Base-by-base conservation (phyloP, 192 early-diverging fungal species). In the Backusella psychrophila region DNA sequence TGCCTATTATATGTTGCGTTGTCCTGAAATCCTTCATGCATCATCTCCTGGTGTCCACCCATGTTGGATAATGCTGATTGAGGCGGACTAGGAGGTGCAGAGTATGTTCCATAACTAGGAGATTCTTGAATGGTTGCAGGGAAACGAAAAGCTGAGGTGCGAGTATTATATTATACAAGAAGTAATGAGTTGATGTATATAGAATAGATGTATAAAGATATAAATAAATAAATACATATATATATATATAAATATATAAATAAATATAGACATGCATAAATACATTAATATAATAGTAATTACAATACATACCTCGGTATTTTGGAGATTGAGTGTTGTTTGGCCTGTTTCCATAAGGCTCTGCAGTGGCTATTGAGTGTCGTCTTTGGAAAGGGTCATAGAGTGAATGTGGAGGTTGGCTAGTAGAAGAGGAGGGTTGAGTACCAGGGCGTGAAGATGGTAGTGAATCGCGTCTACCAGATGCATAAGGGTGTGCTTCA, bases 11-110 rank as follows among this genome's bases (percentile, higher is more conserved):
- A 59, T 34, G 42, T 15, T 26, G 23, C 52, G 34, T 34, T 41
- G 21, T 36, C 72, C 21, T 52, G 46, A 68, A 36, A 35, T 35
- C 33, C 35, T 68, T 36, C 66, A 68, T 33, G 29, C 38, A 46
- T 49, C 70, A 71, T 49, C 63, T 75, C 74, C 35, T 67, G 68
- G 38, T 69, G 67, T 35, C 34, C 31, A 38, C 33, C 67, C 34
- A 69, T 36, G 67, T 69, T 69, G 38, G 35, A 63, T 63, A 63
- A 41, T 39, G 68, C 17, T 33, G 69, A 70, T n/a, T 68, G 78
- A n/a, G 80, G 80, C 49, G 80, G 80, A 29, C 80, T 81, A n/a
- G 80, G 75, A 33, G 80, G 80, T 44, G 80, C 80, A 63, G 80
- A 81, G 26, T 74, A 81, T 23, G 70, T 52, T 38, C 80, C 80